These are phyloP conservation scores for Fraxinus sp. DNA, from an alignment of 305 asterid genomes.

Conservation along the genomic window DNA sequence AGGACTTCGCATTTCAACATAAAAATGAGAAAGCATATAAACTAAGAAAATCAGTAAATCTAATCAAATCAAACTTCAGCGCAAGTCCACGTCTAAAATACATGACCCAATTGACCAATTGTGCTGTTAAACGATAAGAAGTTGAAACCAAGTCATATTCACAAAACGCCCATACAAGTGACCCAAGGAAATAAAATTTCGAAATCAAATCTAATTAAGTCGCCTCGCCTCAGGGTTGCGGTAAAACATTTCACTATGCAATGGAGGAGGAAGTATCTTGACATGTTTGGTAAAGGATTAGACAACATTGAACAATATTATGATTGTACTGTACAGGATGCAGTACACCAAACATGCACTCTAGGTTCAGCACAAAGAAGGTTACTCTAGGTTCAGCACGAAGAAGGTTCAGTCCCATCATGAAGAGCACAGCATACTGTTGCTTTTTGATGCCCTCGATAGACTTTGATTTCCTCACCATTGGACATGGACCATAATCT, in stretches of 20 bases:
- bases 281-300: not conserved
- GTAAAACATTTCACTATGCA: not conserved
- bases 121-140: not conserved
- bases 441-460: conserved; percentile 90
- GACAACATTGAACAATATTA: not conserved
- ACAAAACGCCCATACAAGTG: not conserved
- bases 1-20: not conserved
- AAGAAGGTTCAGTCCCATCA: conserved; percentile 76
- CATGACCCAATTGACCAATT: not conserved
- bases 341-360: not conserved
- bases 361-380: conserved; percentile 22
- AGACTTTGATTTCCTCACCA: conserved; percentile 82
- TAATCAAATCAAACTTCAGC: not conserved
- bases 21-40: not conserved
- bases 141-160: not conserved
- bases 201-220: not conserved
- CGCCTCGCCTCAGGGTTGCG: not conserved
- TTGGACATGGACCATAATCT: conserved; percentile 77
- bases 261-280: not conserved
- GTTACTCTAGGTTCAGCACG: conserved; percentile 20
- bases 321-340: not conserved
- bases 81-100: not conserved
- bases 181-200: not conserved
- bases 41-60: not conserved
- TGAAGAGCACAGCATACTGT: conserved; percentile 94